Percentiles rank a stretch among this genome's conserved stretches.
Conservation (phyloP, 2,329 filamentous ascomycete genomes). For the Rasamsonia emersonii region DNA sequence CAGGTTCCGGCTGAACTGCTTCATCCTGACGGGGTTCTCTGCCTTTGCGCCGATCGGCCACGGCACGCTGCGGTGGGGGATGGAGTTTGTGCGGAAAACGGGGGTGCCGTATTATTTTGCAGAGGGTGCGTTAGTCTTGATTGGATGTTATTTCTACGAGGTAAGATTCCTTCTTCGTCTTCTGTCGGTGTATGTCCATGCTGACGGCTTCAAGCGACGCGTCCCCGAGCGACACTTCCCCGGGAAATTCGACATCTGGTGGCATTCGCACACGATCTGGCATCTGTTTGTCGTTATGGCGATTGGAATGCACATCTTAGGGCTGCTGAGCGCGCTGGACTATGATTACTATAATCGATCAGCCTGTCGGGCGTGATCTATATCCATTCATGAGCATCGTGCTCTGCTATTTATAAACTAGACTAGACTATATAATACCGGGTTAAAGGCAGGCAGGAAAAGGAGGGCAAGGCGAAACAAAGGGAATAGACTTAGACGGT, state of each 20-base stretch:
- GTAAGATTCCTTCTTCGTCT: slow-evolving; percentile 7
- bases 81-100: slow-evolving; percentile 14
- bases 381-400: no score
- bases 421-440: no score
- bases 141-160: slow-evolving; percentile 21
- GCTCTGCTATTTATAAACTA: no score
- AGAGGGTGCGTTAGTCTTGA: slow-evolving; percentile 22
- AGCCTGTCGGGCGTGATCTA: slow-evolving; percentile 10
- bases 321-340: slow-evolving; percentile 23
- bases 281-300: slow-evolving; percentile 32
- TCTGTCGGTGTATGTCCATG: background rate
- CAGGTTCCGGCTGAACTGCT: slow-evolving; percentile 17
- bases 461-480: no score
- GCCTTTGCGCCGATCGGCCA: slow-evolving; percentile 27
- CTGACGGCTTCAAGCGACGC: slow-evolving; percentile 9
- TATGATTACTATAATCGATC: slow-evolving; percentile 20
- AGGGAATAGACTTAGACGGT: no score
- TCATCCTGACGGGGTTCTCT: slow-evolving; percentile 23
- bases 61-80: slow-evolving; percentile 17
- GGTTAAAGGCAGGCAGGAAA: no score
- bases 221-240: slow-evolving; percentile 19
- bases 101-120: slow-evolving; percentile 26
- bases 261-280: slow-evolving; percentile 26
- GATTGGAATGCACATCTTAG: slow-evolving; percentile 32
- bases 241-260: slow-evolving; percentile 26